Percentiles rank a stretch among this genome's conserved stretches.
phyloP scores from a whole-genome alignment of 257 asterid species.

The Sherardia arvensis region DNA sequence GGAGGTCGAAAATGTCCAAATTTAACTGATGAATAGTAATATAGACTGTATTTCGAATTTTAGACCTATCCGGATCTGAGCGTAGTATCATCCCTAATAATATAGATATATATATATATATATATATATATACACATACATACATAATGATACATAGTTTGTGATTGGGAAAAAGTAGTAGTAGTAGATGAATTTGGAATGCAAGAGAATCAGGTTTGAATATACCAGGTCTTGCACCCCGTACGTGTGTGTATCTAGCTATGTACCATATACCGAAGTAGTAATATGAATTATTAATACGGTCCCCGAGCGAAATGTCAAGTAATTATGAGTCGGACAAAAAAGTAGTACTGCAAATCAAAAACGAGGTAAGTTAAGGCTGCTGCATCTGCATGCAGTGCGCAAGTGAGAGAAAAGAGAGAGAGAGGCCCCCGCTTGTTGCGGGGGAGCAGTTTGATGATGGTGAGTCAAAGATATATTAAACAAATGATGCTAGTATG shows the following conservation, averaged over 20 bases:
- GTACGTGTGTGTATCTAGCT: neutral
- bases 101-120: too few relatives aligned
- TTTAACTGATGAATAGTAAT: too few relatives aligned
- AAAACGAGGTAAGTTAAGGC: neutral
- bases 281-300: too few relatives aligned
- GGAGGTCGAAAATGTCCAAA: too few relatives aligned
- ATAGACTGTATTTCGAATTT: too few relatives aligned
- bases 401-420: neutral
- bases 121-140: too few relatives aligned
- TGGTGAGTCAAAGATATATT: conserved; percentile 4
- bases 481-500: conserved; percentile 11
- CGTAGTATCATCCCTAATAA: too few relatives aligned
- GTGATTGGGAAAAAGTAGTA: too few relatives aligned
- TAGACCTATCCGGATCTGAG: too few relatives aligned
- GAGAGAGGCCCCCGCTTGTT: conserved; percentile 29
- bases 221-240: neutral
- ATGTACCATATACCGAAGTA: neutral
- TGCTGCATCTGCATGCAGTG: neutral
- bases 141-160: too few relatives aligned
- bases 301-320: neutral
- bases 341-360: neutral
- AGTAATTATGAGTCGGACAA: neutral
- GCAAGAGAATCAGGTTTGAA: neutral
- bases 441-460: conserved; percentile 58
- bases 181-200: too few relatives aligned